phyloP scores from a whole-genome alignment of 306 rosid genomes.

The Casuarina glauca region DNA sequence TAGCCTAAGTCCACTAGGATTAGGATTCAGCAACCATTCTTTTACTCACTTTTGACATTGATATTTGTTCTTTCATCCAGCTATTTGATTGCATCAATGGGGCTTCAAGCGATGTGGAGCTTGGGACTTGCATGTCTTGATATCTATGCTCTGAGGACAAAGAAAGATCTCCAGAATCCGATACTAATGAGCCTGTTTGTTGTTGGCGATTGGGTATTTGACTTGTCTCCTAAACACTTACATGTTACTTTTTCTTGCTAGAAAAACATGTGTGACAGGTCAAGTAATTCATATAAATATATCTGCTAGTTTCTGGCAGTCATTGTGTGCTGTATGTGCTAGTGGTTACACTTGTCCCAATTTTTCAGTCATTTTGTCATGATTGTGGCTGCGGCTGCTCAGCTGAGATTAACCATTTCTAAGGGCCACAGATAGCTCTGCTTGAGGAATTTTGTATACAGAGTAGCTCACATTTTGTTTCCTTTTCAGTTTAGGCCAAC shows the following conservation, averaged over 20 bases:
- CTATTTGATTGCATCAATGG: constrained; percentile 96
- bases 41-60: background rate
- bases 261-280: background rate
- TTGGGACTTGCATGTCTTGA: constrained; percentile 97
- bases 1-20: background rate
- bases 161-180: constrained; percentile 83
- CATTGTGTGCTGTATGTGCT: background rate
- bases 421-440: background rate
- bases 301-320: background rate
- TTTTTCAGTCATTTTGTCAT: background rate
- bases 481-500: constrained; percentile 1
- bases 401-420: background rate
- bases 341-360: background rate
- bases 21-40: constrained; percentile 3
- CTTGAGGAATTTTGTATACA: constrained; percentile 3
- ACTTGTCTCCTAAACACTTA: constrained; percentile 18
- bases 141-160: constrained; percentile 77
- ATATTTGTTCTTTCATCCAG: constrained; percentile 44
- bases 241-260: constrained; percentile 15
- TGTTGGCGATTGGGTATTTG: constrained; percentile 93
- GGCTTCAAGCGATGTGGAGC: constrained; percentile 98
- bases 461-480: background rate
- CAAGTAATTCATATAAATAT: background rate
- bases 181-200: constrained; percentile 92
- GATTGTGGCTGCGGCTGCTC: background rate